Evolutionary conservation across 331 rosid genomes (phyloP), one percentile per base, ranked within the genome.

Genomic region (Quercus lobata): DNA sequence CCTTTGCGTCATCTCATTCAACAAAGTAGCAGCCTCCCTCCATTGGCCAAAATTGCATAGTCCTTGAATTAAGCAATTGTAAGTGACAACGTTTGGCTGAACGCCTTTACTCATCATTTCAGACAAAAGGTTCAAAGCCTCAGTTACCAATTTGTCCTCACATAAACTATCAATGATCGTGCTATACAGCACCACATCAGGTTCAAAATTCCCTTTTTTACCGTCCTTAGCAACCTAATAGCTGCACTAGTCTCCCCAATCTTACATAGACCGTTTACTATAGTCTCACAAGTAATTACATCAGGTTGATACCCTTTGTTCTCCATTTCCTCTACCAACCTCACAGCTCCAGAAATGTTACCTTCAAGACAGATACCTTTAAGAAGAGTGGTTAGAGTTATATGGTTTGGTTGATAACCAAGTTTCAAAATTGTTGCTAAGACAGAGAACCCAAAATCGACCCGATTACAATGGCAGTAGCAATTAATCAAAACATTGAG

Each of bases 111-210:
- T 41, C 1, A 41, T 3, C 84, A 80, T 83, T 76, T 71, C 77
- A 61, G 22, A 75, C 8, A 19, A 83, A 19, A 83, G 71, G 44
- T 30, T n/a, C 6, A 0, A 30, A 0, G 78, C 87, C 4, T 63
- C 72, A 30, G 0, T 29, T 1, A 65, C 8, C 11, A 34, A 56
- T 14, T 62, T 74, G n/a, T 83, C 81, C 58, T 83, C 75, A 2
- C 83, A 75, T 0, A 78, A 11, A 18, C 86, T 9, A 2, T 84
- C 73, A 71, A 83, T 72, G 9, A 79, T 62, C 0, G 69, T 71
- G 44, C 2, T 76, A 6, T 80, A 76, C 46, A 71, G 57, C 0
- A 55, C 60, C n/a, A 65, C 27, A 16, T 22, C 3, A 24, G 76
- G 76, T 19, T 30, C 56, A 58, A 29, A 6, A 6, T 18, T 58